phyloP scores from a whole-genome alignment of 805 yeast genomes.

The Ogataea nitratoaversa region DNA sequence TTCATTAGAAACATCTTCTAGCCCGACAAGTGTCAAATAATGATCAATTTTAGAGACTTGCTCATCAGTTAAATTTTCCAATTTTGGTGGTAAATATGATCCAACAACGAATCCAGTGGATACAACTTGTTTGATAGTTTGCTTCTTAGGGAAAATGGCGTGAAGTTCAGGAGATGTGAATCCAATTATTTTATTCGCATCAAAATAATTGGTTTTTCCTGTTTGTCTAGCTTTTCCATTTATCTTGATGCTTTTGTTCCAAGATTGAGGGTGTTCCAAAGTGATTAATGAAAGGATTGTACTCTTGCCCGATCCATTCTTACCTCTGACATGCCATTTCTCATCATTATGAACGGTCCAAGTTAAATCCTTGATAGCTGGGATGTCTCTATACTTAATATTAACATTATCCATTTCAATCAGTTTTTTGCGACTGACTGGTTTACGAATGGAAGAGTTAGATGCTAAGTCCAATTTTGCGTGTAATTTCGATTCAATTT shows the following conservation, averaged over 20 bases:
- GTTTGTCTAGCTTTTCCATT: conserved; percentile 66
- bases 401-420: conserved; percentile 59
- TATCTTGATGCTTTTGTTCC: conserved; percentile 67
- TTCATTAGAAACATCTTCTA: conserved; percentile 35
- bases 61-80: conserved; percentile 27
- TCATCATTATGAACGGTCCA: conserved; percentile 72
- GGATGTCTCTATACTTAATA: conserved; percentile 60
- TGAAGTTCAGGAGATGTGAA: conserved; percentile 91
- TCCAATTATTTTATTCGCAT: conserved; percentile 75
- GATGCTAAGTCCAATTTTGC: neutral
- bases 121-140: conserved; percentile 54
- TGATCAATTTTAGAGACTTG: conserved; percentile 38
- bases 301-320: conserved; percentile 91
- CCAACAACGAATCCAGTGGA: conserved; percentile 76
- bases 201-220: conserved; percentile 73
- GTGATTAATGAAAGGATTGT: conserved; percentile 80
- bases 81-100: conserved; percentile 47
- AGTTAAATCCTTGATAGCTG: conserved; percentile 52
- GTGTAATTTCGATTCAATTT: conserved; percentile 9
- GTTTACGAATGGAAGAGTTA: neutral
- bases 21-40: conserved; percentile 43
- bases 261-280: conserved; percentile 95
- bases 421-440: conserved; percentile 8
- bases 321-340: conserved; percentile 85
- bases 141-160: conserved; percentile 65